Evolutionary conservation across 768 basidiomycete genomes (phyloP).

Genomic region (Neoboletus magnificus): DNA sequence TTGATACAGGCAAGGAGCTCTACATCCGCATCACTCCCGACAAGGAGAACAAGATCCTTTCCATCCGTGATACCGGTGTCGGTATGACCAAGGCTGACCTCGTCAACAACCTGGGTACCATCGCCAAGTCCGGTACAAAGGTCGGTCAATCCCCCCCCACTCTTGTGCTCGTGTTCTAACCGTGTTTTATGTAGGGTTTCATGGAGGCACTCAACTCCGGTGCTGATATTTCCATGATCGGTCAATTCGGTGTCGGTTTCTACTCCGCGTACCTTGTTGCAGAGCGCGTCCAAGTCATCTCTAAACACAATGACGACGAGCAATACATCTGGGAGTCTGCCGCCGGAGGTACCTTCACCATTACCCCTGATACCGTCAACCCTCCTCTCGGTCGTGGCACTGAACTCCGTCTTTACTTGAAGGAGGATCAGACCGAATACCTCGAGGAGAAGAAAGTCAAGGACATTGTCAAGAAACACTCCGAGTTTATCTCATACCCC

Average conservation of each 20-base stretch:
- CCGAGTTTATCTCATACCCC: slow-evolving; percentile 99
- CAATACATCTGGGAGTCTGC: slow-evolving; percentile 99
- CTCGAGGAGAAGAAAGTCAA: slow-evolving; percentile 99
- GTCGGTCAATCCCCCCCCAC: slow-evolving; percentile 34
- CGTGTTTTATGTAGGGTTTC: slow-evolving; percentile 65
- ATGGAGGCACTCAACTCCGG: slow-evolving; percentile 96
- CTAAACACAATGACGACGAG: slow-evolving; percentile 99
- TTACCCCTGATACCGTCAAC: slow-evolving; percentile 90
- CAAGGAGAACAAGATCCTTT: slow-evolving; percentile 90
- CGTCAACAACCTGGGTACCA: slow-evolving; percentile 98
- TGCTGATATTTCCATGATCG: slow-evolving; percentile 94
- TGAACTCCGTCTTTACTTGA: slow-evolving; percentile 87
- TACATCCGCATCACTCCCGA: slow-evolving; percentile 93
- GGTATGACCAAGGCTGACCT: slow-evolving; percentile 99
- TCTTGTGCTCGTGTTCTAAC: slow-evolving; percentile 5
- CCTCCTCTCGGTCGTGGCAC: slow-evolving; percentile 90
- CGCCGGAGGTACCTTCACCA: slow-evolving; percentile 98
- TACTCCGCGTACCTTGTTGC: slow-evolving; percentile 99
- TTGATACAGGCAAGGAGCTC: slow-evolving; percentile 90
- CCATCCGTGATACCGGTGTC: slow-evolving; percentile 93
- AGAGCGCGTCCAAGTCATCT: slow-evolving; percentile 96
- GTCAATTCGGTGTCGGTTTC: slow-evolving; percentile 99
- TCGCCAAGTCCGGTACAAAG: slow-evolving; percentile 93
- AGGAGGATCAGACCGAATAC: slow-evolving; percentile 99
- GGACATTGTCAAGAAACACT: slow-evolving; percentile 99